These are phyloP conservation scores for Arachnomyces sp. DNA, from an alignment of 2,329 filamentous ascomycete genomes.

Conservation along the genomic window DNA sequence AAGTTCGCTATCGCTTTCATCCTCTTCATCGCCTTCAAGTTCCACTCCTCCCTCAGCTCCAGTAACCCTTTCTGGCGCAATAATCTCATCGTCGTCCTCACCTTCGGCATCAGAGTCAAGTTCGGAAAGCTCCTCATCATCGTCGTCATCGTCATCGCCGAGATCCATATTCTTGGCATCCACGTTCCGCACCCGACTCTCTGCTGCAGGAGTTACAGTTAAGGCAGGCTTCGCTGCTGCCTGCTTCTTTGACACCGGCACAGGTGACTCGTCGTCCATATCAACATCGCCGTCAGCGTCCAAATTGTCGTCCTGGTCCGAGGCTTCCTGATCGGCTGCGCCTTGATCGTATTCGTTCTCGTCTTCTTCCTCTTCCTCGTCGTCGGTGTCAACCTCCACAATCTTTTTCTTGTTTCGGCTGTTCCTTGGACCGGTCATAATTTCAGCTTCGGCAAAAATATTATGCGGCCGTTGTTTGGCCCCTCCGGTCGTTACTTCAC, in stretches of 20 bases:
- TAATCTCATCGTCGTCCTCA: slow-evolving; percentile 37
- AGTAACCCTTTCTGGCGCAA: slow-evolving; percentile 25
- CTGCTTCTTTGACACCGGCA: slow-evolving; percentile 29
- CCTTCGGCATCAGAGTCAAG: slow-evolving; percentile 43
- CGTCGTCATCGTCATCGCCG: slow-evolving; percentile 44
- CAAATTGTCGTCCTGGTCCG: slow-evolving; percentile 21
- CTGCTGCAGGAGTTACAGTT: slow-evolving; percentile 27
- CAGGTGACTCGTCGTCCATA: slow-evolving; percentile 41
- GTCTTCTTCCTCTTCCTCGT: slow-evolving; percentile 36
- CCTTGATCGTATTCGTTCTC: slow-evolving; percentile 17
- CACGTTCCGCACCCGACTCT: slow-evolving; percentile 35
- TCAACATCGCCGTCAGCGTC: slow-evolving; percentile 30
- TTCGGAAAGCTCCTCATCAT: slow-evolving; percentile 42
- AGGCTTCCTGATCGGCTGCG: slow-evolving; percentile 23
- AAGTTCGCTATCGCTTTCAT: slow-evolving; percentile 31
- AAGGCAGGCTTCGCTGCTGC: slow-evolving; percentile 28
- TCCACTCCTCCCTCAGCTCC: slow-evolving; percentile 26
- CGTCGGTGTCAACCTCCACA: slow-evolving; percentile 39
- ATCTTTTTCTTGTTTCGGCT: slow-evolving; percentile 39
- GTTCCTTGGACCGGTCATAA: slow-evolving; percentile 39
- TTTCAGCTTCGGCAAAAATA: slow-evolving; percentile 39
- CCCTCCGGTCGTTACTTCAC: slow-evolving; percentile 36
- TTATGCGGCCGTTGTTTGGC: slow-evolving; percentile 26
- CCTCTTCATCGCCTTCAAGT: slow-evolving; percentile 21
- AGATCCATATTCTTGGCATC: slow-evolving; percentile 42